Conservation (phyloP, 2,329 filamentous ascomycete genomes). For the Sporothrix curviconia region DNA sequence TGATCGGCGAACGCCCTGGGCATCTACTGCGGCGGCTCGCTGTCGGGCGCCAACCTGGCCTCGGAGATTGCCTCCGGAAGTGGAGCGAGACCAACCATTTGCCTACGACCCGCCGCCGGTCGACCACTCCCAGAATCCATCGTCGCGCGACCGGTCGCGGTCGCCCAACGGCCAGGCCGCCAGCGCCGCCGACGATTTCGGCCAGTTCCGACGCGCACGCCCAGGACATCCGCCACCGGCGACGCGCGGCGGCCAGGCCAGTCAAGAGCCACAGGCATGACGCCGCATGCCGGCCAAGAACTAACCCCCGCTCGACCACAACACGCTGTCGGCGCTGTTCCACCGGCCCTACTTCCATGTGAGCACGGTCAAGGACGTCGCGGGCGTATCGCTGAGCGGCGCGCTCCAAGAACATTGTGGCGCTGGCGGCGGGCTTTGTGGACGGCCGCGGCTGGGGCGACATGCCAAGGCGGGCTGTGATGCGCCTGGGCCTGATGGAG, state of each 20-base stretch:
- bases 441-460: constrained; percentile 96
- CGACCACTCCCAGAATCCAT: constrained; percentile 69
- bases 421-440: constrained; percentile 88
- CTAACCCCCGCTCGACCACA: constrained; percentile 81
- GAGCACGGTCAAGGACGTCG: constrained; percentile 88
- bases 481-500: constrained; percentile 91
- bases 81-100: constrained; percentile 95
- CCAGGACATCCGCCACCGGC: constrained; percentile 33
- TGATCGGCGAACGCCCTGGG: constrained; percentile 84
- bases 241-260: constrained; percentile 61
- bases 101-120: constrained; percentile 89
- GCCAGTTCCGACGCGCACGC: constrained; percentile 19
- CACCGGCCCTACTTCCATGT: constrained; percentile 97
- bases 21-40: constrained; percentile 94
- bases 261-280: constrained; percentile 65
- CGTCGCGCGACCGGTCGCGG: constrained; percentile 45
- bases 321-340: constrained; percentile 78
- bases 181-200: constrained; percentile 26
- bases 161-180: constrained; percentile 34
- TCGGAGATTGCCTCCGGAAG: constrained; percentile 82
- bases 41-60: constrained; percentile 94
- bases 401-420: constrained; percentile 96
- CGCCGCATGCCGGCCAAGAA: constrained; percentile 70
- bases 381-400: constrained; percentile 87
- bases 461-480: constrained; percentile 97